Evolutionary conservation across 2,329 filamentous ascomycete species (phyloP).

Genomic region (Beauveria sp.): DNA sequence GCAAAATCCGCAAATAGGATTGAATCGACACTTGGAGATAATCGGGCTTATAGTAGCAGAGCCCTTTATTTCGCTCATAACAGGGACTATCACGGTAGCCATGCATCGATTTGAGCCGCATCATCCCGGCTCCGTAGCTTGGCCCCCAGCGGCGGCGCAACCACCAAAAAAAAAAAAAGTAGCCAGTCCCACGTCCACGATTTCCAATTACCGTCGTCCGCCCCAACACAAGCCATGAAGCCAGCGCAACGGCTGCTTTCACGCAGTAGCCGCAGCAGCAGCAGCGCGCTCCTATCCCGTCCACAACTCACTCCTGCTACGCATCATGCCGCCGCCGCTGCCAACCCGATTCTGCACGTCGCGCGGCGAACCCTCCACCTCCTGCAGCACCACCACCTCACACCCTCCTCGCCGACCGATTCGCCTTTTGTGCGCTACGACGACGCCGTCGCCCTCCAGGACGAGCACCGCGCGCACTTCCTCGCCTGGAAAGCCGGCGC

Average conservation of each 20-base stretch:
- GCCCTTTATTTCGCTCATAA: too few relatives aligned
- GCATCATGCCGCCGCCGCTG: not conserved
- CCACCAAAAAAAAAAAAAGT: not conserved
- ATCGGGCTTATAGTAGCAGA: too few relatives aligned
- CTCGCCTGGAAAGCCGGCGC: slow-evolving; percentile 31
- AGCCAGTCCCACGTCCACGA: not conserved
- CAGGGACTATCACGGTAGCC: too few relatives aligned
- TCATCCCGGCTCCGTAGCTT: too few relatives aligned
- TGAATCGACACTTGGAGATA: too few relatives aligned
- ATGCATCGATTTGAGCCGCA: too few relatives aligned
- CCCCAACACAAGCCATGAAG: not conserved
- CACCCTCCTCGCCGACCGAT: slow-evolving; percentile 12
- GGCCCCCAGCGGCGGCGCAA: too few relatives aligned
- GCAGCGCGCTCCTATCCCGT: not conserved
- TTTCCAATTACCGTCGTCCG: not conserved
- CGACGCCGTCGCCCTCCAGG: slow-evolving; percentile 24
- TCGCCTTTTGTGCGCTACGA: slow-evolving; percentile 24
- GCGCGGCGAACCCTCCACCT: slow-evolving; percentile 13
- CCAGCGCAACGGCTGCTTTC: not conserved
- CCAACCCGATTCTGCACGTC: not conserved
- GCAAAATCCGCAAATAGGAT: too few relatives aligned
- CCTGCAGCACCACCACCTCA: slow-evolving; percentile 25
- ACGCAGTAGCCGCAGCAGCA: not conserved
- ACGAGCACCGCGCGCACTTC: slow-evolving; percentile 25
- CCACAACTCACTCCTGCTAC: not conserved